A percentile compares a stretch with the other conserved stretches of the same genome.
phyloP scores from a whole-genome alignment of 176 grass and related monocot genomes.

The Elaeis guineensis region DNA sequence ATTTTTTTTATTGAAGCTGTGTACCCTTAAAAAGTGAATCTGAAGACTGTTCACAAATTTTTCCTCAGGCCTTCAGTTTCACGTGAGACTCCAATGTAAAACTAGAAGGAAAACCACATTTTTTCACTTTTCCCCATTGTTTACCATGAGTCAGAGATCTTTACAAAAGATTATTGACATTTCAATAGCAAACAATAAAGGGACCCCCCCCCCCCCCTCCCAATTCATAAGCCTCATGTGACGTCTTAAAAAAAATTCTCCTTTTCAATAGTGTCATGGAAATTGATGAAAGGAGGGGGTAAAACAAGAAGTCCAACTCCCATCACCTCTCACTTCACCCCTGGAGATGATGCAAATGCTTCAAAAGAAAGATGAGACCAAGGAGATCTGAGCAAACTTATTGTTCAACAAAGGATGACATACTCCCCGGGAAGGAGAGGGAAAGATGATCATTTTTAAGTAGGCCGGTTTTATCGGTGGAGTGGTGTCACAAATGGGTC shows the following conservation, averaged over 20 bases:
- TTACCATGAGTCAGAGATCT: neutral
- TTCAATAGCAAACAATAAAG: neutral
- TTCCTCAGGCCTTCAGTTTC: neutral
- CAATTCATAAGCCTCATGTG: neutral
- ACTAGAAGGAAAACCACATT: neutral
- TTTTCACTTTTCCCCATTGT: neutral
- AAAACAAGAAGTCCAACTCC: neutral
- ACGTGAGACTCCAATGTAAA: neutral
- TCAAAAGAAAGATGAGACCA: slow-evolving; percentile 1
- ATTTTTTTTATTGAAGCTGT: no score
- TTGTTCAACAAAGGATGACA: neutral
- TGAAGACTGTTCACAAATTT: neutral
- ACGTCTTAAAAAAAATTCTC: neutral
- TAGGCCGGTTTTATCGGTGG: neutral
- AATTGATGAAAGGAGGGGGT: neutral
- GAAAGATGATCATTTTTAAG: neutral
- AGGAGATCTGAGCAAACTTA: neutral
- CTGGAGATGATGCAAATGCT: neutral
- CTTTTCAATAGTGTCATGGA: neutral
- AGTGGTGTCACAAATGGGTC: no score
- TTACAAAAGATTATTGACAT: neutral
- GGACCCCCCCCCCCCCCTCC: neutral
- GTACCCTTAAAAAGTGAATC: no score
- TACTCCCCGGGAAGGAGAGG: neutral
- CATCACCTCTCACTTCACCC: neutral